Evolutionary conservation across 2,329 filamentous ascomycete species (phyloP).

Genomic region (Penicillium sp.): DNA sequence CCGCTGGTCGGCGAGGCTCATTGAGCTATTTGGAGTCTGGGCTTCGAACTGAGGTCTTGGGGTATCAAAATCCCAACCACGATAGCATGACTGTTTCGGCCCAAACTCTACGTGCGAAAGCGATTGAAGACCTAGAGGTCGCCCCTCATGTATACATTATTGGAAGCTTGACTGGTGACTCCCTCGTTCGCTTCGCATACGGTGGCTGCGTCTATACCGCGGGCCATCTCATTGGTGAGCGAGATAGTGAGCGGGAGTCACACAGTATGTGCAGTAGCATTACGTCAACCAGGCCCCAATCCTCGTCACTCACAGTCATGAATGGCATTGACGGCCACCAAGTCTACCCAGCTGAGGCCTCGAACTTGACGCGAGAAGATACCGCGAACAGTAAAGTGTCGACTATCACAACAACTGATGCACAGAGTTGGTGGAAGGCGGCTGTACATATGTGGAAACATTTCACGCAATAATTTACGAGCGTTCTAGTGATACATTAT

Average conservation of each 20-base stretch:
- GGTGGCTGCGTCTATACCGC: conserved; percentile 63
- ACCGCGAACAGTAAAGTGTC: conserved; percentile 22
- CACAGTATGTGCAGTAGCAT: conserved; percentile 24
- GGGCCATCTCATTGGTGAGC: conserved; percentile 51
- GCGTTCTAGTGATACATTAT: neutral
- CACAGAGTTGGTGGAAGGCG: conserved; percentile 27
- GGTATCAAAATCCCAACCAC: conserved; percentile 17
- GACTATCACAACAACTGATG: conserved; percentile 11
- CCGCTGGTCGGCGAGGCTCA: conserved; percentile 60
- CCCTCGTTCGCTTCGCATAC: conserved; percentile 63
- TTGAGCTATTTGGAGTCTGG: conserved; percentile 55
- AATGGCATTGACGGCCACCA: conserved; percentile 45
- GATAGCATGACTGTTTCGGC: conserved; percentile 50
- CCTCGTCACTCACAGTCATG: conserved; percentile 38
- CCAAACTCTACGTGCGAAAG: conserved; percentile 58
- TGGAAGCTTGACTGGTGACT: conserved; percentile 65
- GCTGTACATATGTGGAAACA: conserved; percentile 24
- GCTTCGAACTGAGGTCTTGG: conserved; percentile 55
- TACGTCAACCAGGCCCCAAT: conserved; percentile 22
- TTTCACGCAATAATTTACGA: conserved; percentile 17
- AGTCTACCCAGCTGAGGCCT: conserved; percentile 14
- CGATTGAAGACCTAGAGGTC: conserved; percentile 57
- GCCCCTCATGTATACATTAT: conserved; percentile 59
- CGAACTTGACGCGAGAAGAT: conserved; percentile 19
- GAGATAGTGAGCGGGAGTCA: conserved; percentile 21